Evolutionary conservation across 176 grass and related monocot species (phyloP).

Genomic region (Musa schizocarpa): DNA sequence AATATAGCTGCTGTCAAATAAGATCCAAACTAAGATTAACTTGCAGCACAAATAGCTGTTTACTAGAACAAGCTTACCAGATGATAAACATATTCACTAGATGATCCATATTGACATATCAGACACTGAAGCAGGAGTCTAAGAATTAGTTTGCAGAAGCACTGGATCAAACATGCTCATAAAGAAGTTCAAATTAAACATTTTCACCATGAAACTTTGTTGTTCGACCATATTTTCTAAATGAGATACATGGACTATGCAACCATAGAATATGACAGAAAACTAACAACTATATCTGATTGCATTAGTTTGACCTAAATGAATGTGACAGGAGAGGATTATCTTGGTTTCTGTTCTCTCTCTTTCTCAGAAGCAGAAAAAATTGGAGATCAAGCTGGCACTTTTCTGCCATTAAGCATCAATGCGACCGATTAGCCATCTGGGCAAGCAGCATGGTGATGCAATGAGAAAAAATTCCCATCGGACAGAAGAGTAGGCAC

Average conservation of each 20-base stretch:
- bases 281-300: neutral
- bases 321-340: neutral
- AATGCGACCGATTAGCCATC: conserved; percentile 32
- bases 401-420: conserved; percentile 8
- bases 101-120: too few species aligned
- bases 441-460: conserved; percentile 49
- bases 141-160: neutral
- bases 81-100: too few species aligned
- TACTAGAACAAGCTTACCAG: too few species aligned
- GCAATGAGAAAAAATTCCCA: conserved; percentile 59
- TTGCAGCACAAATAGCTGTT: too few species aligned
- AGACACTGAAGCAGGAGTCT: neutral
- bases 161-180: neutral
- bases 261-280: neutral
- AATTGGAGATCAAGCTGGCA: neutral
- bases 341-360: too few species aligned
- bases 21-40: too few species aligned
- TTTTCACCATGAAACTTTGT: neutral
- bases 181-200: neutral
- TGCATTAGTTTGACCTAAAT: neutral
- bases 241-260: neutral
- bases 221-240: neutral
- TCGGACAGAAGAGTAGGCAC: conserved; percentile 86
- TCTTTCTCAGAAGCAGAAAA: neutral
- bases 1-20: too few species aligned